A percentile compares a stretch with the other conserved stretches of the same genome.
Conservation (phyloP, 1,139 yeast genomes). For the Blastobotrys proliferans region DNA sequence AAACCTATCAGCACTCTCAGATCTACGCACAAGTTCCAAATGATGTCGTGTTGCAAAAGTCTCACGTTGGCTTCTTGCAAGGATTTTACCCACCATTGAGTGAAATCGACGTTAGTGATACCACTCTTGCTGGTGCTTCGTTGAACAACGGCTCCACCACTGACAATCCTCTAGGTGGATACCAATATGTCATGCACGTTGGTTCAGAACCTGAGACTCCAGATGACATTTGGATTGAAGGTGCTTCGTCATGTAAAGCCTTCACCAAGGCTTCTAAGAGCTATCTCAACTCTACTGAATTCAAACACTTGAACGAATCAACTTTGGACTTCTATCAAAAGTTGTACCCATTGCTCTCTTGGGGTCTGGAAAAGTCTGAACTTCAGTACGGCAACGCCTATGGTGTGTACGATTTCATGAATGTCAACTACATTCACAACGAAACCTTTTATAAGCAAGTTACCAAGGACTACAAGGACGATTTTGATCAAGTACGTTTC, state of each 20-base stretch:
- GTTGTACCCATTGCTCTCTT: slow-evolving; percentile 26
- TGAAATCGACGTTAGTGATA: slow-evolving; percentile 25
- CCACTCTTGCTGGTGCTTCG: slow-evolving; percentile 26
- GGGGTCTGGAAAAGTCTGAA: slow-evolving; percentile 26
- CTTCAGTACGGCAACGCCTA: slow-evolving; percentile 39
- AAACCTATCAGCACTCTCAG: slow-evolving; percentile 33
- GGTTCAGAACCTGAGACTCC: slow-evolving; percentile 37
- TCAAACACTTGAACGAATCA: slow-evolving; percentile 33
- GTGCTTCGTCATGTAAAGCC: slow-evolving; percentile 41
- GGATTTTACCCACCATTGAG: slow-evolving; percentile 42
- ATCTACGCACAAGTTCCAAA: slow-evolving; percentile 35
- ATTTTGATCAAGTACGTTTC: slow-evolving; percentile 30
- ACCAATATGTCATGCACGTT: slow-evolving; percentile 42
- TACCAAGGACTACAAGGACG: slow-evolving; percentile 26
- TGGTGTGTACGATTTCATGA: slow-evolving; percentile 39
- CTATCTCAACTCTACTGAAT: slow-evolving; percentile 31
- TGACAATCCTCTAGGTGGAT: slow-evolving; percentile 39
- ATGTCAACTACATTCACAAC: slow-evolving; percentile 40
- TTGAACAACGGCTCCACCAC: slow-evolving; percentile 40
- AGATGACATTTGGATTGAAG: slow-evolving; percentile 39
- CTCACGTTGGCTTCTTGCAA: slow-evolving; percentile 42
- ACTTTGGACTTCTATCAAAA: slow-evolving; percentile 37
- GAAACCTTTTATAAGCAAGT: slow-evolving; percentile 34
- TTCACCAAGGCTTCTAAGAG: slow-evolving; percentile 31
- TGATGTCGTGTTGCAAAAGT: slow-evolving; percentile 37